Evolutionary conservation across 116 monocot species (phyloP), one percentile per base, ranked within the genome.

Genomic region (Dioscorea cayenensis): DNA sequence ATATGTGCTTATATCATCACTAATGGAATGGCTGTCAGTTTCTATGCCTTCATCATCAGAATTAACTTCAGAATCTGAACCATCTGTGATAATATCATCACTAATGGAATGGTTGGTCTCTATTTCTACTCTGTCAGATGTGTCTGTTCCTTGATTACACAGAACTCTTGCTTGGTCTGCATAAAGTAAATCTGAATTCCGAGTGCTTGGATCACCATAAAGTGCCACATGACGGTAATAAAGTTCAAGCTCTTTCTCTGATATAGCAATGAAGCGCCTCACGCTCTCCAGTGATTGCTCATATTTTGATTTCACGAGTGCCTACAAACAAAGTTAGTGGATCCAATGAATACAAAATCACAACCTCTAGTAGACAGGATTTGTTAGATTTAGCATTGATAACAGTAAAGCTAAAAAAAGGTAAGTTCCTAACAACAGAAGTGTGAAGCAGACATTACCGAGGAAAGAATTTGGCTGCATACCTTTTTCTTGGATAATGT

Each of bases 261-360:
- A 79, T 69, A 94, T 73, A 38, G 88, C 86, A 73, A 94, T 94
- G 66, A 94, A 94, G 11, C 81, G 84, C 82, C 88, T 83, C 12
- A 94, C 94, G 12, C 83, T 94, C 63, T 94, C 94, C 37, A 94
- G 84, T 21, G 90, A 94, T 62, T 94, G 94, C 72, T 94, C 94
- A 71, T 94, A 90, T 71, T 94, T 94, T 11, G 94, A 94, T 72
- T 94, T 94, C 74, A 90, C 90, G 72, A 94, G 94, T 72, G 94
- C 90, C 94, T 94, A 74, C 14, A 83, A 79, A 69, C 21, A 76
- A 28, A 66, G 67, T 3, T 55, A 19, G 55, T 55, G 55, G n/a
- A 16, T 19, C 16, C 17, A 5, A 55, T 2, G 0, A 5, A 55
- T 18, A 55, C 5, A 55, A 55, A 18, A 16, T 55, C 17, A 5